Evolutionary conservation across 306 rosid species (phyloP), one percentile per base, ranked within the genome.

Genomic region (Hippophae gyantsensis): DNA sequence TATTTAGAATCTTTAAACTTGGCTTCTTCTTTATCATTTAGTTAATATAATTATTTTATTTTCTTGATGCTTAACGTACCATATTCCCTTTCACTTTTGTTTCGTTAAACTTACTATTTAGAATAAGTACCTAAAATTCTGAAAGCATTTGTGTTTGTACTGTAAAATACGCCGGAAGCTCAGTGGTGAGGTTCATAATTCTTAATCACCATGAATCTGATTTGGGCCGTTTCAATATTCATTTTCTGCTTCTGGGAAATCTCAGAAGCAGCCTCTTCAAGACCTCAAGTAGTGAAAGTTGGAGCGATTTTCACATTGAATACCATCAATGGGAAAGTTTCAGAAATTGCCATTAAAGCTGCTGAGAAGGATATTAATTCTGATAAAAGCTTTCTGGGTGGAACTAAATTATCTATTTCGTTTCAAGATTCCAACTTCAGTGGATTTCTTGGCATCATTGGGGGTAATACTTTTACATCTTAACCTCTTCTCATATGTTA

Each of bases 331-430:
- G 86, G 73, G 55, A 74, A 56, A 57, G 86, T 81, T 43, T 72
- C 82, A 4, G 65, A 56, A 65, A 65, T 77, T 53, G 76, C 86
- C 56, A 64, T 81, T 44, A 60, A 71, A 57, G 82, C 82, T n/a
- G 86, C 86, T 12, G 73, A 47, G 66, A 54, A 65, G 5, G 86
- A 81, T 58, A 77, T 81, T 58, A 81, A 77, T 54, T 71, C 86
- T 25, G 80, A 81, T 68, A 69, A 76, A 43, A 77, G 49, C 63
- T 54, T 77, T 68, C 86, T 81, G 27, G 73, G 64, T 7, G 78
- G 80, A 56, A 70, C 71, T 52, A 81, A 74, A 55, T 50, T 81
- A 27, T 81, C 82, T 7, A 65, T 81, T 10, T 43, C 61, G 11
- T 53, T 76, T 12, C 70, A 66, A 52, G 72, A 76, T 61, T 55